Conservation (phyloP, 768 basidiomycete genomes). For the Russula griseocarnosa region DNA sequence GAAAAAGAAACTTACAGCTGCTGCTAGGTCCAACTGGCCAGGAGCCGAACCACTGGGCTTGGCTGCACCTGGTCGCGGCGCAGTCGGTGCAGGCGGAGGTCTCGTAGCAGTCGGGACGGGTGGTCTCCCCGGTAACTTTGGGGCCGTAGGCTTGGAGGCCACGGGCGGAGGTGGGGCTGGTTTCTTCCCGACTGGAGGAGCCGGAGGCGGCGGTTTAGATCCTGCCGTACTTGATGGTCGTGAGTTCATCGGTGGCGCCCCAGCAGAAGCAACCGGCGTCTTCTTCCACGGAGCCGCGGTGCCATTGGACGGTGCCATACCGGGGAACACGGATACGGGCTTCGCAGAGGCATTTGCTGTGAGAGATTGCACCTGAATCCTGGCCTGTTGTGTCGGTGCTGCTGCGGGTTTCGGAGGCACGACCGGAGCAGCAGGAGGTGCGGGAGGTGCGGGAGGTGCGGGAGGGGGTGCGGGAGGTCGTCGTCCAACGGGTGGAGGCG, state of each 20-base stretch:
- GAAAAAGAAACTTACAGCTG: constrained; percentile 51
- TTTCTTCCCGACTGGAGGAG: constrained; percentile 56
- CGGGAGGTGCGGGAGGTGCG: constrained; percentile 43
- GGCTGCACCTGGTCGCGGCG: constrained; percentile 38
- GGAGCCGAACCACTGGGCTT: constrained; percentile 43
- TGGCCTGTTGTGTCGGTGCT: constrained; percentile 34
- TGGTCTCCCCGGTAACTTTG: constrained; percentile 55
- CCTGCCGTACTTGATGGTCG: constrained; percentile 50
- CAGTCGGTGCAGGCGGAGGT: constrained; percentile 41
- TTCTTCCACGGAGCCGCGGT: constrained; percentile 75
- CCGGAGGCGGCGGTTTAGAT: constrained; percentile 46
- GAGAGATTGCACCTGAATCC: constrained; percentile 38
- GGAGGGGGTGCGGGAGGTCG: constrained; percentile 42
- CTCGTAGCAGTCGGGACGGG: constrained; percentile 56
- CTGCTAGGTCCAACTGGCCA: constrained; percentile 77
- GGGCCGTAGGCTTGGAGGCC: constrained; percentile 49
- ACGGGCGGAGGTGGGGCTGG: constrained; percentile 51
- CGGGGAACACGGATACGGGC: constrained; percentile 79
- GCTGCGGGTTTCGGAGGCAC: constrained; percentile 18
- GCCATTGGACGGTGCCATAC: constrained; percentile 65
- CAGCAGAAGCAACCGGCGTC: constrained; percentile 35
- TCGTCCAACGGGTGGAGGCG: constrained; percentile 50
- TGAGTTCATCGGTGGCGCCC: constrained; percentile 45
- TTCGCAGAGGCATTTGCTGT: constrained; percentile 62
- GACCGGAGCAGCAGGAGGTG: constrained; percentile 35